These are phyloP conservation scores for Beauveria australis DNA, from an alignment of 2,329 filamentous ascomycete genomes.

Conservation along the genomic window DNA sequence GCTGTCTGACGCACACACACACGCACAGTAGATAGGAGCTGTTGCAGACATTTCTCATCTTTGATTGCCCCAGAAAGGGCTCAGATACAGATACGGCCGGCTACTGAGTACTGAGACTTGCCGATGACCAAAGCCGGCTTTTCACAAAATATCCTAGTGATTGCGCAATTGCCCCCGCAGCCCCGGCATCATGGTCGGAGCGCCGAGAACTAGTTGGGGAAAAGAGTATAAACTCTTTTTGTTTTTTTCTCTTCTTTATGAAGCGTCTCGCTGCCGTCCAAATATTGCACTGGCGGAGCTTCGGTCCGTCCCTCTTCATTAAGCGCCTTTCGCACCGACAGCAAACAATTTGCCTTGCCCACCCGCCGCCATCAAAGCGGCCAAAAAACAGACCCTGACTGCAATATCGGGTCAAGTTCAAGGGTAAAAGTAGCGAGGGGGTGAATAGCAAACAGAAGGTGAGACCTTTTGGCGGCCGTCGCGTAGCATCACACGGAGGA, in stretches of 20 bases:
- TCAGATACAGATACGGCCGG: too few relatives aligned
- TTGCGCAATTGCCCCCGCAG: neutral
- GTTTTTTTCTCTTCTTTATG: neutral
- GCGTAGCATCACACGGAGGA: conserved; percentile 1
- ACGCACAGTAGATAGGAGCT: too few relatives aligned
- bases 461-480: neutral
- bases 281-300: neutral
- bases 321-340: neutral
- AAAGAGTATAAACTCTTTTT: neutral
- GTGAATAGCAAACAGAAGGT: conserved; percentile 3
- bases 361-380: neutral
- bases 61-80: too few relatives aligned
- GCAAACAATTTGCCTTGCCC: neutral
- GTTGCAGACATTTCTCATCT: neutral
- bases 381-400: neutral
- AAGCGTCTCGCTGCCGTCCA: too few relatives aligned
- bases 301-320: neutral
- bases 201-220: neutral
- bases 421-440: neutral
- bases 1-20: neutral
- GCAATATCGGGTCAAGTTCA: neutral
- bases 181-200: neutral
- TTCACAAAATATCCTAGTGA: neutral
- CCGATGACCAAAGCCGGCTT: conserved; percentile 1
- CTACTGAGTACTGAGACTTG: neutral